Conservation (phyloP, 1,139 yeast species). For the Lodderomyces orthopsilosis region DNA sequence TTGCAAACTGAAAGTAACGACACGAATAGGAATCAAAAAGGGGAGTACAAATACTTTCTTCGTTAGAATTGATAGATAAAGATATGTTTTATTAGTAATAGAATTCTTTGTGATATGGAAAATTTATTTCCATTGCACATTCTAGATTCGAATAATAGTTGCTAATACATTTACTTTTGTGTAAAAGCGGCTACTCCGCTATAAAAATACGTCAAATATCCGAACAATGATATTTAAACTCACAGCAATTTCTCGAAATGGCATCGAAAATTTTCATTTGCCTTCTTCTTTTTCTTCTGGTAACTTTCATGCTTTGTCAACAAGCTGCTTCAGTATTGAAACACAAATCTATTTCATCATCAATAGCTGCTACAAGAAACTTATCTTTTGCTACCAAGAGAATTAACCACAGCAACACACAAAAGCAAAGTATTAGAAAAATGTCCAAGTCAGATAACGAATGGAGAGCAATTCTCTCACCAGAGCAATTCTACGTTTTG, state of each 20-base stretch:
- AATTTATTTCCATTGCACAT: neutral
- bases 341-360: neutral
- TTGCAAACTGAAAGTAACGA: slow-evolving; percentile 55
- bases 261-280: slow-evolving; percentile 1
- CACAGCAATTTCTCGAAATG: neutral
- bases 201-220: neutral
- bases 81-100: no score
- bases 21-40: slow-evolving; percentile 51
- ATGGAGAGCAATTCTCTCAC: slow-evolving; percentile 78
- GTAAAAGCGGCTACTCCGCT: neutral
- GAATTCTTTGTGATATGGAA: neutral
- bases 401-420: neutral
- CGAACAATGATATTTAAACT: neutral
- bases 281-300: neutral
- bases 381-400: neutral
- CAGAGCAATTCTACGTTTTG: slow-evolving; percentile 76
- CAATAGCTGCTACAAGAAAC: neutral
- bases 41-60: slow-evolving; percentile 63
- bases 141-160: neutral
- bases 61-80: slow-evolving; percentile 35
- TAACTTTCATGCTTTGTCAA: neutral
- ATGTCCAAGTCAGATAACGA: slow-evolving; percentile 51
- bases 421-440: slow-evolving; percentile 4
- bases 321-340: neutral
- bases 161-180: neutral